Conservation (phyloP, 2,329 filamentous ascomycete genomes). For the Venturia nashicola region DNA sequence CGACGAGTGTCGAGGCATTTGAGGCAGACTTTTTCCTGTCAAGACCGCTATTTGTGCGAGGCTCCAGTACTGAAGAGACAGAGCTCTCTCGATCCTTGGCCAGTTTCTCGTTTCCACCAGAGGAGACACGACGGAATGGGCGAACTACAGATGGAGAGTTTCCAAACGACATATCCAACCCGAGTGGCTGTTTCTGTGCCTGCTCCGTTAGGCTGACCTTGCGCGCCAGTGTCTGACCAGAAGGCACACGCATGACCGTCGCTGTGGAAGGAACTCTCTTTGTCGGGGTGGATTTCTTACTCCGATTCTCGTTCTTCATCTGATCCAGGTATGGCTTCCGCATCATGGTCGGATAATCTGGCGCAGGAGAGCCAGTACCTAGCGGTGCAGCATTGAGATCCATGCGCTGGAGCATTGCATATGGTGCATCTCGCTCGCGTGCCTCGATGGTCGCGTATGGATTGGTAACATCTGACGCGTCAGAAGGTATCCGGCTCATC, state of each 20-base stretch:
- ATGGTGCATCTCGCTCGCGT: conserved; percentile 2
- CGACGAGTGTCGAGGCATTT: conserved; percentile 9
- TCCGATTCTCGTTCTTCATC: conserved; percentile 12
- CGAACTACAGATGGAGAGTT: conserved; percentile 87
- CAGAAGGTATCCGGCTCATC: conserved; percentile 32
- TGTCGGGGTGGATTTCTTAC: background rate
- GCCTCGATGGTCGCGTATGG: conserved; percentile 9
- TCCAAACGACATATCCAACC: conserved; percentile 83
- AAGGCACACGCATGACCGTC: conserved; percentile 24
- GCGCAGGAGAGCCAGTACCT: conserved; percentile 25
- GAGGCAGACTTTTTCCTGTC: conserved; percentile 8
- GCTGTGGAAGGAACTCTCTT: conserved; percentile 24
- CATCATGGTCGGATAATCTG: conserved; percentile 16
- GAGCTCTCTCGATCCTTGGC: conserved; percentile 1
- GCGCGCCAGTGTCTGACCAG: conserved; percentile 27
- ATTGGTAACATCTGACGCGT: conserved; percentile 11
- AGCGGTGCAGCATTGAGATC: conserved; percentile 32
- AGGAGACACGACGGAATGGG: conserved; percentile 80
- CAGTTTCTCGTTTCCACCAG: conserved; percentile 27
- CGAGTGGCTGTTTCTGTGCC: conserved; percentile 58
- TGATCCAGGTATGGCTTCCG: conserved; percentile 14
- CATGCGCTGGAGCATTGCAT: conserved; percentile 25
- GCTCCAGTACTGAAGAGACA: background rate
- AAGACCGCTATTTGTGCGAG: background rate
- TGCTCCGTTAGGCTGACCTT: conserved; percentile 24